A percentile compares a stretch with the other conserved stretches of the same genome.
phyloP scores from a whole-genome alignment of 352 stramenopile species.

The Phytopythium aichiense region DNA sequence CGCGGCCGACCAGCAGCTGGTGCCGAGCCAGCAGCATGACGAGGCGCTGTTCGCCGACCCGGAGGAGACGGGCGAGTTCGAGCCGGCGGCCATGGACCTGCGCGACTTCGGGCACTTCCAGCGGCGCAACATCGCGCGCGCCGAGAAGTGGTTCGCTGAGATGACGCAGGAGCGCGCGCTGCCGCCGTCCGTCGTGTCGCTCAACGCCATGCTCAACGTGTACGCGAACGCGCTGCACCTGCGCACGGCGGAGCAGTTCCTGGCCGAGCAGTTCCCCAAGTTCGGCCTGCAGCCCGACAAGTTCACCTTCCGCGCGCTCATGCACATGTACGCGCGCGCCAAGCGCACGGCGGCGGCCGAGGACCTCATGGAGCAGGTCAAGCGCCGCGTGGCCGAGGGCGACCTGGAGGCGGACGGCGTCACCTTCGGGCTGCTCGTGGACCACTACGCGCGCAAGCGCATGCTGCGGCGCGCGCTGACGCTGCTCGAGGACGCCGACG shows the following conservation, averaged over 20 bases:
- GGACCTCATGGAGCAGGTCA: conserved; percentile 38
- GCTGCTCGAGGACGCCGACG: conserved; percentile 61
- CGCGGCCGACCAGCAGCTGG: conserved; percentile 23
- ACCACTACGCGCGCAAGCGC: conserved; percentile 68
- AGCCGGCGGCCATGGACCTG: conserved; percentile 53
- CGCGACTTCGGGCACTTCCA: conserved; percentile 68
- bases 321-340: conserved; percentile 77
- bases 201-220: conserved; percentile 76
- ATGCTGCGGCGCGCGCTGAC: conserved; percentile 57
- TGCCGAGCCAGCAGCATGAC: conserved; percentile 25
- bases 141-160: conserved; percentile 55
- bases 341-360: conserved; percentile 59
- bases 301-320: conserved; percentile 70
- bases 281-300: conserved; percentile 40
- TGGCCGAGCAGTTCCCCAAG: conserved; percentile 41
- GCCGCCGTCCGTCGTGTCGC: conserved; percentile 40
- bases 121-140: conserved; percentile 60
- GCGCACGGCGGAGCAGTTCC: conserved; percentile 44
- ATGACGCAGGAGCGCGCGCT: conserved; percentile 46
- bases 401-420: conserved; percentile 54
- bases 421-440: conserved; percentile 64
- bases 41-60: conserved; percentile 27
- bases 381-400: conserved; percentile 34
- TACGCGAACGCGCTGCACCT: conserved; percentile 76
- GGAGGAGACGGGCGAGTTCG: conserved; percentile 40